These are phyloP conservation scores for Hygrophoropsis aurantiaca DNA, from an alignment of 768 basidiomycete species.

Conservation along the genomic window DNA sequence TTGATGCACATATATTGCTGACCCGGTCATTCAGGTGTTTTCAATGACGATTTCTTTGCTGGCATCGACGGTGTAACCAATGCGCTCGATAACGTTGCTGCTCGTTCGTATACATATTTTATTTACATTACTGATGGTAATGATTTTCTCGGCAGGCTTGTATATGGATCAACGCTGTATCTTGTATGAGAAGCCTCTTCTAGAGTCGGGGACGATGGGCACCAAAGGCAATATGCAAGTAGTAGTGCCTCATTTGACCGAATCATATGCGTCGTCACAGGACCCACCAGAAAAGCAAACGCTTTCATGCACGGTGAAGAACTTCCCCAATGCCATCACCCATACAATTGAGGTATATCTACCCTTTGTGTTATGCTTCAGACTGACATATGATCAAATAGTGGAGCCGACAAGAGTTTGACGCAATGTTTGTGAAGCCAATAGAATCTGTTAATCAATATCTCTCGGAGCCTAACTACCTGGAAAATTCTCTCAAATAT, in stretches of 20 bases:
- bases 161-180: constrained; percentile 99
- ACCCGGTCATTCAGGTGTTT: constrained; percentile 58
- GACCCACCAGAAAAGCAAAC: constrained; percentile 98
- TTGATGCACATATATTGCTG: constrained; percentile 11
- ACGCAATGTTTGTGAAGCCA: constrained; percentile 91
- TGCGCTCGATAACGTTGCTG: constrained; percentile 94
- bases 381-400: constrained; percentile 28
- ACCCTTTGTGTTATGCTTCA: background rate
- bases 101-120: constrained; percentile 55
- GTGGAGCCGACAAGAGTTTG: constrained; percentile 96
- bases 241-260: constrained; percentile 89
- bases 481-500: constrained; percentile 88
- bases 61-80: constrained; percentile 93
- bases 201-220: constrained; percentile 97
- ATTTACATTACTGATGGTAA: constrained; percentile 5
- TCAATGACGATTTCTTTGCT: constrained; percentile 86
- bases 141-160: constrained; percentile 51
- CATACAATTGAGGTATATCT: constrained; percentile 89
- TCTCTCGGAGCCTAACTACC: constrained; percentile 93
- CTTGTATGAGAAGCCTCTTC: constrained; percentile 91
- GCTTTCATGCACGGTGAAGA: constrained; percentile 96
- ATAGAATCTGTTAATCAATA: constrained; percentile 93
- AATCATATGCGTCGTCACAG: constrained; percentile 96
- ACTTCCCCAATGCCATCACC: constrained; percentile 96
- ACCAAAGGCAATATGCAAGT: constrained; percentile 99